phyloP scores from a whole-genome alignment of 2,329 filamentous ascomycete species.

The Setomelanomma holmii region DNA sequence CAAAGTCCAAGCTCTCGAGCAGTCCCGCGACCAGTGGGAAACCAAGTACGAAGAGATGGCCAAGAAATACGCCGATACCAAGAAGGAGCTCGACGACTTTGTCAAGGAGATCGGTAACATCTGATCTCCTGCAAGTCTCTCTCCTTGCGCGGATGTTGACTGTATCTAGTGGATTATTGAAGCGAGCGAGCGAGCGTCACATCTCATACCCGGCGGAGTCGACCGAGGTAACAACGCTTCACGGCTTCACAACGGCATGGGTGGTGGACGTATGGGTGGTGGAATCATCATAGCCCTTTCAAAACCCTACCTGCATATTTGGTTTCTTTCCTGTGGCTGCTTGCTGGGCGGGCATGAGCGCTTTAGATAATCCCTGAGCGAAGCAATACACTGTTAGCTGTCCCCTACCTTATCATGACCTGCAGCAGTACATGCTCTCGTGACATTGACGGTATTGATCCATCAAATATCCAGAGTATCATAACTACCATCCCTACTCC shows the following conservation, averaged over 20 bases:
- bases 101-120: conserved; percentile 93
- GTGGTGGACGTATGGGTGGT: conserved; percentile 17
- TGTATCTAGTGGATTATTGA: conserved; percentile 31
- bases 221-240: conserved; percentile 23
- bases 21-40: conserved; percentile 93
- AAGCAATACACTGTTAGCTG: conserved; percentile 36
- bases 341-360: conserved; percentile 36
- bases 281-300: conserved; percentile 26
- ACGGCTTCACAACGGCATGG: conserved; percentile 19
- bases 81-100: conserved; percentile 93
- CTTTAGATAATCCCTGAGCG: conserved; percentile 43
- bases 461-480: conserved; percentile 5
- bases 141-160: conserved; percentile 42
- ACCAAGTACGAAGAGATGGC: conserved; percentile 97
- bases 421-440: neutral
- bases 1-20: conserved; percentile 96
- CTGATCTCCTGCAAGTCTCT: conserved; percentile 58
- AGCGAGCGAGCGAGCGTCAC: conserved; percentile 33
- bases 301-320: conserved; percentile 36
- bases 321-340: conserved; percentile 32
- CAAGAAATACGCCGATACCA: conserved; percentile 81
- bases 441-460: neutral
- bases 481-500: neutral
- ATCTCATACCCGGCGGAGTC: conserved; percentile 9
- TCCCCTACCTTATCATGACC: conserved; percentile 9